Evolutionary conservation across 139 green algal species (phyloP), one percentile per base, ranked within the genome.

Genomic region (Limnomonas spitsbergensis): DNA sequence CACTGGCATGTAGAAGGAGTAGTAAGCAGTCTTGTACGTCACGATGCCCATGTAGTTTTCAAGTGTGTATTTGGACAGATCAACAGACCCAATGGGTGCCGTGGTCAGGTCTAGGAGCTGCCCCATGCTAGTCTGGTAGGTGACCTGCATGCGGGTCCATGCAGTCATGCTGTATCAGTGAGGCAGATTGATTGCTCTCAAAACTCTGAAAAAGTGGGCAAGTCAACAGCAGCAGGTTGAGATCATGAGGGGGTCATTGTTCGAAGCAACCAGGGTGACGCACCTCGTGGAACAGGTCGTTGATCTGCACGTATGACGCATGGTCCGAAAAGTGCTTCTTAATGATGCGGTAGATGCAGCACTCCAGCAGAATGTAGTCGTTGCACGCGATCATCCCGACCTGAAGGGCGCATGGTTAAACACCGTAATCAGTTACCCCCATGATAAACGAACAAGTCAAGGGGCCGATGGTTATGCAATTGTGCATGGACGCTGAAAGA

Each of bases 91-190:
- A 56, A 93, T 90, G 31, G 95, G 93, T 1, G 95, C 93, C 1
- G 95, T 99, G 75, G 93, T 98, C 1, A 98, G 87, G 79, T 99
- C 96, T 56, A 99, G 86, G 83, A 98, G 85, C 88, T 99, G 96
- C 0, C 96, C 96, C 81, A 94, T 94, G 20, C 87, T 85, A 32
- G 96, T 99, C 81, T 98, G 94, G 84, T 93, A 94, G 1, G 96
- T 99, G 1, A 90, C 88, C 87, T 94, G 83, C 4, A n/a, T n/a
- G n/a, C n/a, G n/a, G n/a, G n/a, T n/a, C n/a, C n/a, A n/a, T n/a
- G n/a, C n/a, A n/a, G n/a, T n/a, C n/a, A n/a, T n/a, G n/a, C n/a
- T n/a, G n/a, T n/a, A n/a, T n/a, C n/a, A n/a, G n/a, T n/a, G n/a
- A n/a, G n/a, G n/a, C n/a, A n/a, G n/a, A n/a, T n/a, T n/a, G n/a